Evolutionary conservation across 2,329 filamentous ascomycete species (phyloP), one percentile per base, ranked within the genome.

Genomic region (Thelonectria discophora): DNA sequence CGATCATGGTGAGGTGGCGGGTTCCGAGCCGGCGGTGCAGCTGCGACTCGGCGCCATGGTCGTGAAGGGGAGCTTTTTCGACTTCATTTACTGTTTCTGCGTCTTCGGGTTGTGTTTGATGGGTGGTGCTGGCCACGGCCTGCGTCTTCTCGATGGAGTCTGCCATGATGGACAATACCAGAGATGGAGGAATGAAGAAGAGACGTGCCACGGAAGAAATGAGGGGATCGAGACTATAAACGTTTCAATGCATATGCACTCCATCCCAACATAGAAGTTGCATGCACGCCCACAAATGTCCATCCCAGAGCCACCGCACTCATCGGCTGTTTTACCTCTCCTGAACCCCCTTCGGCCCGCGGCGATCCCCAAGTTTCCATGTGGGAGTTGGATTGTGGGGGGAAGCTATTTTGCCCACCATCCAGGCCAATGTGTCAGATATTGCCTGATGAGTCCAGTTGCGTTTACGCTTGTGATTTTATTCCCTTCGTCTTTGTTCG

Each of bases 1-100:
- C 83, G 58, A 85, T 83, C 82, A 85, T 85, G 65, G 84, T 82
- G 50, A 85, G 77, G 65, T 84, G 82, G 15, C 82, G 77, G 11
- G 78, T 80, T 61, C 75, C 74, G 34, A 81, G 73, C 5, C 72
- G 68, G 17, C 79, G 75, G 43, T 75, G 73, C 17, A 82, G 73
- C 18, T 62, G 53, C 6, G 60, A 58, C 7, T 60, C 57, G 34
- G 57, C 57, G n/a, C 57, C 57, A 45, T 60, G 51, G 18, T 60
- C 57, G 17, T 32, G 34, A 11, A 50, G 39, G 18, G 57, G 51
- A 3, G 43, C 37, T 5, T 60, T 60, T 18, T 60, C 51, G 4
- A 45, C 3, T 1, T 60, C 57, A n/a, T 30, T 34, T 4, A 34
- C 37, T 39, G 43, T 27, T 9, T 60, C 57, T 9, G 9, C 12